phyloP scores from a whole-genome alignment of 495 filamentous ascomycete genomes.

The Podospora fimiseda region DNA sequence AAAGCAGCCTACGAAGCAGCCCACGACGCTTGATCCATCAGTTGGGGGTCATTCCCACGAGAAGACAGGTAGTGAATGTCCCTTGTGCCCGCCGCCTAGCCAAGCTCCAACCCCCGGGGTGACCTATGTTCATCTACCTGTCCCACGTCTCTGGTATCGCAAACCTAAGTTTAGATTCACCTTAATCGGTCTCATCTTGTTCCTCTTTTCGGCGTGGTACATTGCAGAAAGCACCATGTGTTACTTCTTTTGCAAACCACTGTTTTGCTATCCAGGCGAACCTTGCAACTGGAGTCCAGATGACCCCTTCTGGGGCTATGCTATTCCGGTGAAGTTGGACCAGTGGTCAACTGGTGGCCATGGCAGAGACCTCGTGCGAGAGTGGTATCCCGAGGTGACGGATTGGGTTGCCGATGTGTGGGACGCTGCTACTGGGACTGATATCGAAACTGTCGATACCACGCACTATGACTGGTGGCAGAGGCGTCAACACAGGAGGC shows the following conservation, averaged over 20 bases:
- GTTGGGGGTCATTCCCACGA: constrained; percentile 4
- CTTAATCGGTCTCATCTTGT: constrained; percentile 45
- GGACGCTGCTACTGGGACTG: constrained; percentile 34
- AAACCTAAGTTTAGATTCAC: constrained; percentile 47
- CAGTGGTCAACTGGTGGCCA: constrained; percentile 45
- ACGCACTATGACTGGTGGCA: constrained; percentile 22
- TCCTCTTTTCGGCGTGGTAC: constrained; percentile 50
- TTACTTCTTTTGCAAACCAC: constrained; percentile 54
- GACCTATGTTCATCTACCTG: constrained; percentile 39
- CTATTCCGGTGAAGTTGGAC: constrained; percentile 51
- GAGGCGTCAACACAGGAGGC: constrained; percentile 32
- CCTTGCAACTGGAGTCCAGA: constrained; percentile 42
- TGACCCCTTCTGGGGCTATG: constrained; percentile 47
- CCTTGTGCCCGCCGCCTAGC: constrained; percentile 8
- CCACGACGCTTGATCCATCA: too few species aligned
- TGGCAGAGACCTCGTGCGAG: constrained; percentile 26
- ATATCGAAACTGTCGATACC: constrained; percentile 32
- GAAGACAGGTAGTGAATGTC: neutral
- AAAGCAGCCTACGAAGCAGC: too few species aligned
- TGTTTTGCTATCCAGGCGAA: constrained; percentile 38
- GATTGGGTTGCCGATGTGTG: constrained; percentile 37
- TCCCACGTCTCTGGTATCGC: constrained; percentile 54
- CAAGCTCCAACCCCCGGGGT: neutral
- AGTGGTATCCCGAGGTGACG: constrained; percentile 27
- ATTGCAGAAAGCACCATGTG: constrained; percentile 56